These are phyloP conservation scores for Ustilago bromivora DNA, from an alignment of 1,284 basidiomycete species.

Conservation along the genomic window DNA sequence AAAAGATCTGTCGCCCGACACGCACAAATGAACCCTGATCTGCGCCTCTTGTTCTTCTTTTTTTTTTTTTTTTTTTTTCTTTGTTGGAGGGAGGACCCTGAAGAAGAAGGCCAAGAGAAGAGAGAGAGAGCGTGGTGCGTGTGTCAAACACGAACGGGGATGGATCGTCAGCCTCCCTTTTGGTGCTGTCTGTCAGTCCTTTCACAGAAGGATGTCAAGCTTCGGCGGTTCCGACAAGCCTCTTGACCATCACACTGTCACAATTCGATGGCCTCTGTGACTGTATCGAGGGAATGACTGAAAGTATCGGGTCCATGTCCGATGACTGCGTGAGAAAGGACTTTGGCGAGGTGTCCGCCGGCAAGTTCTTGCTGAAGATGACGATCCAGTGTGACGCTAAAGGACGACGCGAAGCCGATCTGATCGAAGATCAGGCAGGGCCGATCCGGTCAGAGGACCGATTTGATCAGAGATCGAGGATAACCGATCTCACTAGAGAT, in stretches of 20 bases:
- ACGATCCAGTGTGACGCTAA: too few species aligned
- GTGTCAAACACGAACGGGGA: too few species aligned
- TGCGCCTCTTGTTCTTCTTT: neutral
- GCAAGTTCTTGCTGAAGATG: neutral
- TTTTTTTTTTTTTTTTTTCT: neutral
- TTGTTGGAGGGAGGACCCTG: neutral
- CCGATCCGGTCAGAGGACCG: too few species aligned
- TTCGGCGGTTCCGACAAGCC: neutral
- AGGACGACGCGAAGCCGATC: too few species aligned
- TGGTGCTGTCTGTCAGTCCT: neutral
- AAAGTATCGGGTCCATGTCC: too few species aligned
- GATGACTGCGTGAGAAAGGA: conserved; percentile 1
- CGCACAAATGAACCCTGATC: neutral
- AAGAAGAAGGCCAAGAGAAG: neutral
- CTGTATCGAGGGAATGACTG: neutral
- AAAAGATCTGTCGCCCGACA: conserved; percentile 1
- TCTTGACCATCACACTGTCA: neutral
- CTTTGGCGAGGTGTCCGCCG: neutral
- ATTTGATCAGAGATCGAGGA: neutral
- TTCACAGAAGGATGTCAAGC: neutral
- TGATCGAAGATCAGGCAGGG: too few species aligned
- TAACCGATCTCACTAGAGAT: too few species aligned
- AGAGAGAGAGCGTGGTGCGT: neutral
- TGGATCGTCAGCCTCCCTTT: too few species aligned
- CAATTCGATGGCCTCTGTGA: neutral